A percentile compares a stretch with the other conserved stretches of the same genome.
Evolutionary conservation across 345 rosid genomes (phyloP).

Genomic region (Camelina laxa): DNA sequence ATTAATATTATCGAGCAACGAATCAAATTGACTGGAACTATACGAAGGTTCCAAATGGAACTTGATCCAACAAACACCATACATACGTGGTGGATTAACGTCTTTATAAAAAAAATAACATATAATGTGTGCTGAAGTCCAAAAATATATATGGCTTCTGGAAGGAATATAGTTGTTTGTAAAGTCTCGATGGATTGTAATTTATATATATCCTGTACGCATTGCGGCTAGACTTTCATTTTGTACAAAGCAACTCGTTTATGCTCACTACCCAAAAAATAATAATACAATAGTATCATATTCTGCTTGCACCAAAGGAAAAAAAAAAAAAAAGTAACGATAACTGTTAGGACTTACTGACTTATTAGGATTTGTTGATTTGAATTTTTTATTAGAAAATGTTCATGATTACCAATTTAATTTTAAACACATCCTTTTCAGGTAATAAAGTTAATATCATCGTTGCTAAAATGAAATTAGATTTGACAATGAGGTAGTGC

Average conservation of each 20-base stretch:
- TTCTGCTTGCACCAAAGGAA: background rate
- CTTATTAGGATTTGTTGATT: background rate
- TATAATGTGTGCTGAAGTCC: background rate
- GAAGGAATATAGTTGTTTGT: background rate
- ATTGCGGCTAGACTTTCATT: slow-evolving; percentile 4
- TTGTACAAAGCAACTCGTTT: slow-evolving; percentile 9
- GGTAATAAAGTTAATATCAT: too few relatives aligned
- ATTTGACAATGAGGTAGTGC: too few relatives aligned
- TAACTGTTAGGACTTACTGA: background rate
- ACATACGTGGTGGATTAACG: slow-evolving; percentile 15
- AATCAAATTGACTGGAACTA: slow-evolving; percentile 36
- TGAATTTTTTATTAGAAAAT: background rate
- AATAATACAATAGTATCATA: background rate
- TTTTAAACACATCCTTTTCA: too few relatives aligned
- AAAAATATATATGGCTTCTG: slow-evolving; percentile 5
- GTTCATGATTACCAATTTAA: too few relatives aligned
- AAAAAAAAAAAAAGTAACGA: background rate
- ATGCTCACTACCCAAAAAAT: background rate
- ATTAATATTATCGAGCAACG: background rate
- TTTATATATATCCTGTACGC: background rate
- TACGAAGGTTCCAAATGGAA: slow-evolving; percentile 37
- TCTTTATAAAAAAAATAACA: background rate
- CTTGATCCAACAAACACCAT: slow-evolving; percentile 16
- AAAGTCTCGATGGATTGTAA: slow-evolving; percentile 6
- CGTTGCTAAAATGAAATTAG: too few relatives aligned